A percentile compares a stretch with the other conserved stretches of the same genome.
Conservation (phyloP, 2,329 filamentous ascomycete genomes). For the Tolypocladium sp. region DNA sequence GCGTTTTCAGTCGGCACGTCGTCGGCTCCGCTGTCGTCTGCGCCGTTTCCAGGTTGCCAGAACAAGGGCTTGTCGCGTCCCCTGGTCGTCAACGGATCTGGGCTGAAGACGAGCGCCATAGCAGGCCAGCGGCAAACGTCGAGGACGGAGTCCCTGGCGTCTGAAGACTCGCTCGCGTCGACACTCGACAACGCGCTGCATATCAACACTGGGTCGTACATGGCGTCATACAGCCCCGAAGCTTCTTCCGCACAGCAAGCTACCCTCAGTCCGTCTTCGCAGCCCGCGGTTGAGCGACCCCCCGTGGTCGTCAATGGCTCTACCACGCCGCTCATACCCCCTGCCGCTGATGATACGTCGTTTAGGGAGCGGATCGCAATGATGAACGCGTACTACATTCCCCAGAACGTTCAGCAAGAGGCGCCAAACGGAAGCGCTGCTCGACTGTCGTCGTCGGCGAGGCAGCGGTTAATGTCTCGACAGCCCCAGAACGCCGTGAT, state of each 20-base stretch:
- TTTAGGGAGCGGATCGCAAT: slow-evolving; percentile 32
- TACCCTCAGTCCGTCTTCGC: slow-evolving; percentile 6
- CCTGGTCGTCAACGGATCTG: slow-evolving; percentile 43
- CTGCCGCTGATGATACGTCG: slow-evolving; percentile 25
- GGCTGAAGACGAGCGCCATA: slow-evolving; percentile 21
- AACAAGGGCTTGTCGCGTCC: slow-evolving; percentile 31
- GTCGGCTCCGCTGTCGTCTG: slow-evolving; percentile 26
- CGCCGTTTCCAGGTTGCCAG: slow-evolving; percentile 25
- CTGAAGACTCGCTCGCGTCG: slow-evolving; percentile 11
- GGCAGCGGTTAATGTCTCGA: slow-evolving; percentile 28
- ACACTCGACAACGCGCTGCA: slow-evolving; percentile 18
- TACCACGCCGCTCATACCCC: slow-evolving; percentile 8
- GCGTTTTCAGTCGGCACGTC: slow-evolving; percentile 31
- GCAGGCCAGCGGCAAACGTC: slow-evolving; percentile 11
- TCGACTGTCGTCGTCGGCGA: slow-evolving; percentile 21
- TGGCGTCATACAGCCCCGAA: neutral
- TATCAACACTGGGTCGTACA: slow-evolving; percentile 9
- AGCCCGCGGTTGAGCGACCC: slow-evolving; percentile 12
- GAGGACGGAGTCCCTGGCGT: slow-evolving; percentile 6
- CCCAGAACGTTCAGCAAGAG: slow-evolving; percentile 19
- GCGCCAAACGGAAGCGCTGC: slow-evolving; percentile 16
- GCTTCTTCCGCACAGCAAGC: neutral
- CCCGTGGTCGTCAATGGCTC: slow-evolving; percentile 28
- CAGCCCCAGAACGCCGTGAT: slow-evolving; percentile 39
- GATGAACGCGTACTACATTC: slow-evolving; percentile 24